These are phyloP conservation scores for Cladosporium sp. DNA, from an alignment of 2,329 filamentous ascomycete species.

Conservation along the genomic window DNA sequence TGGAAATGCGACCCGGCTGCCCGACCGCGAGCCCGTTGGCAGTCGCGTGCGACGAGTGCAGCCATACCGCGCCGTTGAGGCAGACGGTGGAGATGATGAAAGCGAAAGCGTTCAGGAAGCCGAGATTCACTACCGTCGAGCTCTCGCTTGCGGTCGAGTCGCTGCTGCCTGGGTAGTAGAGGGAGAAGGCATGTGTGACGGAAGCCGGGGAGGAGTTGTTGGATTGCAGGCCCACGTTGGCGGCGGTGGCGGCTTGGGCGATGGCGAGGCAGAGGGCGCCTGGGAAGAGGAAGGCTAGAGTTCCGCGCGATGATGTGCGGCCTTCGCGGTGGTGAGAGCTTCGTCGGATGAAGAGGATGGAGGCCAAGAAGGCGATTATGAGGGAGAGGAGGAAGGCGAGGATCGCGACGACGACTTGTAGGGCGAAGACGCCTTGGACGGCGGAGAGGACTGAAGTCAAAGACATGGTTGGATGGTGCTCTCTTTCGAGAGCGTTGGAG, in stretches of 20 bases:
- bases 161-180: not conserved
- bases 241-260: slow-evolving; percentile 5
- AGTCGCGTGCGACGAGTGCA: slow-evolving; percentile 7
- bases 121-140: slow-evolving; percentile 1
- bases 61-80: slow-evolving; percentile 13
- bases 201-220: not conserved
- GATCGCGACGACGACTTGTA: slow-evolving; percentile 8
- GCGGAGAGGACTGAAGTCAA: not conserved
- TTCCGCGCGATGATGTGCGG: slow-evolving; percentile 3
- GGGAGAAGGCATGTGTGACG: slow-evolving; percentile 3
- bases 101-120: slow-evolving; percentile 8
- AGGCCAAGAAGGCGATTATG: not conserved
- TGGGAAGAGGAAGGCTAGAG: slow-evolving; percentile 6
- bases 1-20: not conserved
- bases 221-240: not conserved
- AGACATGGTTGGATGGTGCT: no score
- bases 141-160: not conserved
- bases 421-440: slow-evolving; percentile 8
- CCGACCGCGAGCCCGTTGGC: slow-evolving; percentile 5
- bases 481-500: no score
- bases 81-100: slow-evolving; percentile 12
- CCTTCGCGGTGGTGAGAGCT: not conserved
- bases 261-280: slow-evolving; percentile 8
- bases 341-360: not conserved
- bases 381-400: slow-evolving; percentile 6